Evolutionary conservation across 164 flowering plant genomes (phyloP).

Genomic region (Amborella trichopoda): DNA sequence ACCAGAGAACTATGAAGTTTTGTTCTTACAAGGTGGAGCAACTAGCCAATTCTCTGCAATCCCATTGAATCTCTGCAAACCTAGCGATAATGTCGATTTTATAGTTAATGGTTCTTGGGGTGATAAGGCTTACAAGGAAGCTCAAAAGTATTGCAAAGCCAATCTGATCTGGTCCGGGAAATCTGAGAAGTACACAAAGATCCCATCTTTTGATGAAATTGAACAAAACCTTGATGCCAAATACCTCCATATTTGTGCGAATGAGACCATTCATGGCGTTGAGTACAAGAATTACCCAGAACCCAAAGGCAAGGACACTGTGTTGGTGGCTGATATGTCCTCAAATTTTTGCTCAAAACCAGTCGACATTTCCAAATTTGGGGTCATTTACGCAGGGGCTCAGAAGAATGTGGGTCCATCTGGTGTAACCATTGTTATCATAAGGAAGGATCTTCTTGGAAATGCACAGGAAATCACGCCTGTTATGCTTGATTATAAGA

Average conservation of each 20-base stretch:
- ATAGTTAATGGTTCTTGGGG: constrained; percentile 94
- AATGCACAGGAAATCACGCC: constrained; percentile 67
- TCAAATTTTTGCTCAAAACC: constrained; percentile 30
- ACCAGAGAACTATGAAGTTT: constrained; percentile 48
- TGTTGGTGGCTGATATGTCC: constrained; percentile 27
- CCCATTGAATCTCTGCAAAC: constrained; percentile 57
- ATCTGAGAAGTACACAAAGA: constrained; percentile 66
- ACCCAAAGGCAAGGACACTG: constrained; percentile 15
- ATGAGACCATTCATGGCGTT: constrained; percentile 95
- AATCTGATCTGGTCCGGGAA: constrained; percentile 77
- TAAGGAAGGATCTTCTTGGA: constrained; percentile 60
- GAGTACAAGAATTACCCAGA: constrained; percentile 76
- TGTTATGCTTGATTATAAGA: constrained; percentile 94
- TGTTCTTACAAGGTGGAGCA: constrained; percentile 93
- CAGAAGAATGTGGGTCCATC: constrained; percentile 96
- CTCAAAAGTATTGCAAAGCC: constrained; percentile 60
- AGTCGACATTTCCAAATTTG: constrained; percentile 66
- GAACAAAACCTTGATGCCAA: constrained; percentile 59
- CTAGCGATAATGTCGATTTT: constrained; percentile 64
- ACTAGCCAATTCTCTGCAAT: constrained; percentile 86
- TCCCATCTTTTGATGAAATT: constrained; percentile 46
- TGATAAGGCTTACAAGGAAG: constrained; percentile 90
- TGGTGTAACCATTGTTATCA: constrained; percentile 81
- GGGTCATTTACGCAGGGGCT: constrained; percentile 86
- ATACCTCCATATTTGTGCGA: constrained; percentile 88